These are phyloP conservation scores for Cubamyces sp. DNA, from an alignment of 768 basidiomycete genomes.

Conservation along the genomic window DNA sequence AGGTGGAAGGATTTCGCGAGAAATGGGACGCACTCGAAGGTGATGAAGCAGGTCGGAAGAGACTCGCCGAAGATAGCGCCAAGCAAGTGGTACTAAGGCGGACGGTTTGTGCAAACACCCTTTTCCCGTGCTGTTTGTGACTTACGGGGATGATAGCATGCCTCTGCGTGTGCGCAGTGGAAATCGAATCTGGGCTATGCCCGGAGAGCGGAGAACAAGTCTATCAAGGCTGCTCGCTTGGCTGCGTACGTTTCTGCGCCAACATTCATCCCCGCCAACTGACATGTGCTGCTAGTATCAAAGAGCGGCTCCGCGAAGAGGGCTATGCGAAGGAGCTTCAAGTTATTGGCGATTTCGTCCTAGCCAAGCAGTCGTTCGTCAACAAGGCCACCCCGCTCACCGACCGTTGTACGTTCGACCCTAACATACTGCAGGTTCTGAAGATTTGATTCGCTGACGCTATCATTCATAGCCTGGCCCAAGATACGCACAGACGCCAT, in stretches of 20 bases:
- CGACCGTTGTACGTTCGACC: not conserved
- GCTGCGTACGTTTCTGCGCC: not conserved
- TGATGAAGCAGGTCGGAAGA: not conserved
- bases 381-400: not conserved
- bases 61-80: not conserved
- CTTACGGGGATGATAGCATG: not conserved
- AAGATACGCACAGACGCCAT: not conserved
- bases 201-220: not conserved
- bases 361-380: not conserved
- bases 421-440: too few species aligned
- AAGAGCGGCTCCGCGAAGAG: not conserved
- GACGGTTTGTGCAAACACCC: not conserved
- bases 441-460: not conserved
- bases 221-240: not conserved
- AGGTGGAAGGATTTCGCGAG: not conserved
- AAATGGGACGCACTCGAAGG: slow-evolving; percentile 5
- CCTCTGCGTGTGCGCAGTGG: not conserved
- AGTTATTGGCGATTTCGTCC: not conserved
- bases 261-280: not conserved
- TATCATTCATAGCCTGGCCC: not conserved
- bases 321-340: not conserved
- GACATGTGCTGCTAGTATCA: not conserved
- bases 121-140: not conserved
- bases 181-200: not conserved
- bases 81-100: not conserved